Percentiles rank a stretch among this genome's conserved stretches.
phyloP scores from a whole-genome alignment of 192 early-diverging fungal species.

The Chytriomyces confervae region DNA sequence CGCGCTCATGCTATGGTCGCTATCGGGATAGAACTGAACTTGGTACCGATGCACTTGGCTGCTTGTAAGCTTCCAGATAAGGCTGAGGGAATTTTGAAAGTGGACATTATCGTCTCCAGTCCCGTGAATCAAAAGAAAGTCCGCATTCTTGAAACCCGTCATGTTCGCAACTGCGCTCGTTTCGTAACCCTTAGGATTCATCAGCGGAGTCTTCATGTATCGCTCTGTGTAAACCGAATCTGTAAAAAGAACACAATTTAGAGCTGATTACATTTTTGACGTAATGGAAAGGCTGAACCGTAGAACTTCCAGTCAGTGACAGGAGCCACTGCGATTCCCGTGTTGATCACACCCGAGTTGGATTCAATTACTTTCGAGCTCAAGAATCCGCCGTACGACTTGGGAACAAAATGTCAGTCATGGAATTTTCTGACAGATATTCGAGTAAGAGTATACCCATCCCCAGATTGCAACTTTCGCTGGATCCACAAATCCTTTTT shows the following conservation, averaged over 20 bases:
- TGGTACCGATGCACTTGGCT: conserved; percentile 77
- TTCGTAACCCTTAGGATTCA: conserved; percentile 81
- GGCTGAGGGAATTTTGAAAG: conserved; percentile 84
- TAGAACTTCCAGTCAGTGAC: conserved; percentile 90
- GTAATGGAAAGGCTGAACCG: conserved; percentile 28
- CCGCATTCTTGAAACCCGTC: conserved; percentile 77
- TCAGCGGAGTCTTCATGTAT: conserved; percentile 88
- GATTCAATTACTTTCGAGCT: conserved; percentile 85
- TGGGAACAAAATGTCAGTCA: conserved; percentile 1
- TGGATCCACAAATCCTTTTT: conserved; percentile 78
- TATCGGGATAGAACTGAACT: conserved; percentile 89
- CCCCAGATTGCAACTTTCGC: conserved; percentile 91
- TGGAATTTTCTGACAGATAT: conserved; percentile 12
- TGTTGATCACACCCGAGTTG: conserved; percentile 78
- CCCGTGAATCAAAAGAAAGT: conserved; percentile 89
- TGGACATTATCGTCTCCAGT: conserved; percentile 89
- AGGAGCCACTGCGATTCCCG: conserved; percentile 93
- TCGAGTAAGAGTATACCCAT: conserved; percentile 62
- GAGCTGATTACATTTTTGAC: not conserved
- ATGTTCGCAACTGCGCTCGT: conserved; percentile 76
- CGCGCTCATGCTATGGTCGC: conserved; percentile 83
- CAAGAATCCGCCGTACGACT: conserved; percentile 92
- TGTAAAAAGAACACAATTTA: not conserved
- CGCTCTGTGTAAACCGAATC: conserved; percentile 96
- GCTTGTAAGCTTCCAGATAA: conserved; percentile 79